A percentile compares a stretch with the other conserved stretches of the same genome.
Evolutionary conservation across 352 stramenopile genomes (phyloP).

Genomic region (Phytophthora vignae): DNA sequence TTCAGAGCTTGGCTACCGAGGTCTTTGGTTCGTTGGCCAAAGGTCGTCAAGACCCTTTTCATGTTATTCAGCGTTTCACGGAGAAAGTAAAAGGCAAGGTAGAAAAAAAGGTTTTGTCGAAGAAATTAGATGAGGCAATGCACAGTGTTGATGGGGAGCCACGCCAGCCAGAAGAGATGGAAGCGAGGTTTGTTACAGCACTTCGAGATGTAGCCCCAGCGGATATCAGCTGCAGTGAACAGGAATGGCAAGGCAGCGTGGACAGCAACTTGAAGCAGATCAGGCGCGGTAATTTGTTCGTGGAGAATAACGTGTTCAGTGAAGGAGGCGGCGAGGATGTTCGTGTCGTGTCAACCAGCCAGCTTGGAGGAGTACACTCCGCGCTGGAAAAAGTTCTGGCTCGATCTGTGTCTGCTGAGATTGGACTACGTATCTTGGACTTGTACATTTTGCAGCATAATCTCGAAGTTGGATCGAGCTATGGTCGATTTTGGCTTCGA

Average conservation of each 20-base stretch:
- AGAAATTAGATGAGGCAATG: not conserved
- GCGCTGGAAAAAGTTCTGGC: conserved; percentile 1
- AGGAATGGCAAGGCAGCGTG: not conserved
- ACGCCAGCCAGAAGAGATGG: not conserved
- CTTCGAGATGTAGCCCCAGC: not conserved
- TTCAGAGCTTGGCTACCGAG: not conserved
- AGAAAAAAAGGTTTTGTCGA: conserved; percentile 3
- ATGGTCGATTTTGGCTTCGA: conserved; percentile 3
- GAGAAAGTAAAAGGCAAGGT: not conserved
- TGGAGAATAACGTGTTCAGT: not conserved
- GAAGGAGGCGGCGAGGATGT: conserved; percentile 3
- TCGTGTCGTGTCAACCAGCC: not conserved
- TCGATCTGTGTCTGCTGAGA: not conserved
- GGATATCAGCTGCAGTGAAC: not conserved
- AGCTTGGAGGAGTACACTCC: not conserved
- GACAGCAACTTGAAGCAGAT: conserved; percentile 8
- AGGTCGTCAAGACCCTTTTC: not conserved
- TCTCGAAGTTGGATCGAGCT: conserved; percentile 1
- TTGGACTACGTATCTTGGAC: conserved; percentile 3
- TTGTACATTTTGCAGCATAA: conserved; percentile 13
- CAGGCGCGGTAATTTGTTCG: conserved; percentile 5
- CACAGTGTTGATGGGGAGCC: conserved; percentile 1
- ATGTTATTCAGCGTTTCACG: not conserved
- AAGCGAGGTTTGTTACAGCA: not conserved
- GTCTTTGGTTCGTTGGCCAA: not conserved